These are phyloP conservation scores for Auricularia sp. DNA, from an alignment of 768 basidiomycete species.

Conservation along the genomic window DNA sequence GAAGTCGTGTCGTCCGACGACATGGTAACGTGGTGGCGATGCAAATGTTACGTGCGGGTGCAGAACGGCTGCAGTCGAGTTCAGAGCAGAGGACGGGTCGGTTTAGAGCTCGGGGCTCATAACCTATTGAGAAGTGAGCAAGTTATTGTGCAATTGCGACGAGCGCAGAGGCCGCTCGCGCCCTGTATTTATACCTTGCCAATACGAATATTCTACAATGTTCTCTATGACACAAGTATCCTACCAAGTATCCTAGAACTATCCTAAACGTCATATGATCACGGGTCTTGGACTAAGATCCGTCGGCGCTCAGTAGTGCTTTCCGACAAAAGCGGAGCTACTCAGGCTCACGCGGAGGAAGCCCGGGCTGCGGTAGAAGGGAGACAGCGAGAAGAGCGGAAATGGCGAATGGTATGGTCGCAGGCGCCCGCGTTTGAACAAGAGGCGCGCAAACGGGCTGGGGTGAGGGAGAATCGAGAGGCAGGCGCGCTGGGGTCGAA, in stretches of 20 bases:
- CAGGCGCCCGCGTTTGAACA: no score
- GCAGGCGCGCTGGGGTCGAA: no score
- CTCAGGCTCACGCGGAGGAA: no score
- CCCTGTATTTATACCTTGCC: neutral
- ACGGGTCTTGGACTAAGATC: no score
- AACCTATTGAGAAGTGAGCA: neutral
- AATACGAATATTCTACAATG: neutral
- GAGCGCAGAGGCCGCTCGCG: neutral
- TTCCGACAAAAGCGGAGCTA: no score
- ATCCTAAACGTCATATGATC: no score
- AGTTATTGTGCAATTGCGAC: neutral
- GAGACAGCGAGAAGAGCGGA: no score
- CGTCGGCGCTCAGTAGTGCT: no score
- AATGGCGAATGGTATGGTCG: no score
- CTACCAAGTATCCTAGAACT: neutral
- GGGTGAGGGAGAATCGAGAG: no score
- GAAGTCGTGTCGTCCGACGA: neutral
- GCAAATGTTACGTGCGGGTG: neutral
- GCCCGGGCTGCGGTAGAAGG: no score
- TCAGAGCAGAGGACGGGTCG: neutral
- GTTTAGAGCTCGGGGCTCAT: conserved; percentile 2
- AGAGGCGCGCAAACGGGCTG: no score
- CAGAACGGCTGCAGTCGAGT: neutral
- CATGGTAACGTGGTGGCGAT: neutral
- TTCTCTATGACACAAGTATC: neutral